phyloP scores from a whole-genome alignment of 2,329 filamentous ascomycete species.

The Exophiala spinifera region DNA sequence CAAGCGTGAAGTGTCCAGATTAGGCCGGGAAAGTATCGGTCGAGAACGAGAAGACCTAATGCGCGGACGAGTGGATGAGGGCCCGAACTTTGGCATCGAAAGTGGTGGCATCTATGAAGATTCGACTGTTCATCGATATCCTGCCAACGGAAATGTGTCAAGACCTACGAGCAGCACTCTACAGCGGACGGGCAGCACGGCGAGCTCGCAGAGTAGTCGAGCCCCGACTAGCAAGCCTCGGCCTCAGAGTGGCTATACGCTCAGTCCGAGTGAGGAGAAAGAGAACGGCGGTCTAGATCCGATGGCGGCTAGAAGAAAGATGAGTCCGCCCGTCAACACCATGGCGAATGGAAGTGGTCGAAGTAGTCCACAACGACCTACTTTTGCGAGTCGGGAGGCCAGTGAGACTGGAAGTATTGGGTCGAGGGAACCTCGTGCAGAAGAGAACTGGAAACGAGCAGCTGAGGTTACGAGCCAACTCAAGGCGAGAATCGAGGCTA shows the following conservation, averaged over 20 bases:
- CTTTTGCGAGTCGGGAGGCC: slow-evolving; percentile 32
- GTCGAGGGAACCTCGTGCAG: slow-evolving; percentile 51
- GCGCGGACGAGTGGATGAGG: slow-evolving; percentile 37
- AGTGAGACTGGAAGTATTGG: slow-evolving; percentile 30
- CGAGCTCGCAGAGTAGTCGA: slow-evolving; percentile 21
- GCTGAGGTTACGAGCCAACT: slow-evolving; percentile 97
- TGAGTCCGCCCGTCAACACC: slow-evolving; percentile 41
- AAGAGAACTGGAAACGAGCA: slow-evolving; percentile 94
- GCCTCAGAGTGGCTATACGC: slow-evolving; percentile 36
- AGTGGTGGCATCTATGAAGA: slow-evolving; percentile 43
- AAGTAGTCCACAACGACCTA: slow-evolving; percentile 31
- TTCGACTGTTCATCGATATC: slow-evolving; percentile 22
- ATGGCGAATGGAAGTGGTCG: slow-evolving; percentile 37
- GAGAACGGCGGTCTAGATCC: slow-evolving; percentile 57
- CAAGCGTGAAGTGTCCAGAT: slow-evolving; percentile 72
- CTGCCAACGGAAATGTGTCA: slow-evolving; percentile 24
- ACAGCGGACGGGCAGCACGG: slow-evolving; percentile 26
- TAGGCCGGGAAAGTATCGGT: slow-evolving; percentile 44
- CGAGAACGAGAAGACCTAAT: slow-evolving; percentile 28
- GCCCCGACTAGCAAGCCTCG: slow-evolving; percentile 28
- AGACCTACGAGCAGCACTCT: slow-evolving; percentile 24
- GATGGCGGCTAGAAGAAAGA: slow-evolving; percentile 40
- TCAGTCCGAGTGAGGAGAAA: slow-evolving; percentile 68
- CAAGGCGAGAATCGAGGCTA: slow-evolving; percentile 96
- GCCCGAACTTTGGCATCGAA: slow-evolving; percentile 60